Percentiles rank a stretch among this genome's conserved stretches.
These are phyloP conservation scores for Psilocybe subaeruginosa DNA, from an alignment of 768 basidiomycete species.

Conservation along the genomic window DNA sequence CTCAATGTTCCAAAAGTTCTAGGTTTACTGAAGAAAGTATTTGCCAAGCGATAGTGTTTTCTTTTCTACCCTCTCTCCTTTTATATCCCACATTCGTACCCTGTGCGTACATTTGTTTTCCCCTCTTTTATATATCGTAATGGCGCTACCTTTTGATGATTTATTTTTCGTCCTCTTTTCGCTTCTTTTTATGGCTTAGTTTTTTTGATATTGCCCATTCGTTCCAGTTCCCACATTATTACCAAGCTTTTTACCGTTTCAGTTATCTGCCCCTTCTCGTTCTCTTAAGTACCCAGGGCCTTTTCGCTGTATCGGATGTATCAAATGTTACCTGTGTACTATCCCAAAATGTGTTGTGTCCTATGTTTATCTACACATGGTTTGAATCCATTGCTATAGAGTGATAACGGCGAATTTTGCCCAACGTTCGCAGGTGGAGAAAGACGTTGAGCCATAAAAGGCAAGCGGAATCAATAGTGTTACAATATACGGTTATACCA, in stretches of 20 bases:
- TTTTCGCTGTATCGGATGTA: constrained; percentile 33
- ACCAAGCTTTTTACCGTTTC: constrained; percentile 14
- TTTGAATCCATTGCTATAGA: not conserved
- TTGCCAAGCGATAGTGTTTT: constrained; percentile 73
- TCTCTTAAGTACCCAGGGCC: constrained; percentile 10
- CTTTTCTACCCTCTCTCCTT: not conserved
- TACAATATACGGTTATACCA: too few species aligned
- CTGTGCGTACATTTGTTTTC: not conserved
- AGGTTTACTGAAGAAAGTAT: constrained; percentile 91
- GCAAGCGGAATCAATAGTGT: not conserved
- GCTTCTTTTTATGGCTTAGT: constrained; percentile 8
- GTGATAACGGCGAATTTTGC: not conserved
- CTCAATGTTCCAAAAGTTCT: constrained; percentile 95
- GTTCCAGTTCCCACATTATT: constrained; percentile 9
- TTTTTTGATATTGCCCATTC: constrained; percentile 20
- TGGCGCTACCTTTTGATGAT: constrained; percentile 14
- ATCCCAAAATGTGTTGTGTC: constrained; percentile 19
- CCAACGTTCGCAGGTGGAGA: not conserved
- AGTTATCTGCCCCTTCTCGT: constrained; percentile 8
- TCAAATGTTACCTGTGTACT: constrained; percentile 30
- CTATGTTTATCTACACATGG: not conserved
- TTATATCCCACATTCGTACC: constrained; percentile 1
- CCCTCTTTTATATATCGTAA: constrained; percentile 8
- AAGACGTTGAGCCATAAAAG: not conserved
- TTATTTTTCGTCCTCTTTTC: constrained; percentile 14